Evolutionary conservation across 2,329 filamentous ascomycete species (phyloP).

Genomic region (Akanthomyces uredinophilus): DNA sequence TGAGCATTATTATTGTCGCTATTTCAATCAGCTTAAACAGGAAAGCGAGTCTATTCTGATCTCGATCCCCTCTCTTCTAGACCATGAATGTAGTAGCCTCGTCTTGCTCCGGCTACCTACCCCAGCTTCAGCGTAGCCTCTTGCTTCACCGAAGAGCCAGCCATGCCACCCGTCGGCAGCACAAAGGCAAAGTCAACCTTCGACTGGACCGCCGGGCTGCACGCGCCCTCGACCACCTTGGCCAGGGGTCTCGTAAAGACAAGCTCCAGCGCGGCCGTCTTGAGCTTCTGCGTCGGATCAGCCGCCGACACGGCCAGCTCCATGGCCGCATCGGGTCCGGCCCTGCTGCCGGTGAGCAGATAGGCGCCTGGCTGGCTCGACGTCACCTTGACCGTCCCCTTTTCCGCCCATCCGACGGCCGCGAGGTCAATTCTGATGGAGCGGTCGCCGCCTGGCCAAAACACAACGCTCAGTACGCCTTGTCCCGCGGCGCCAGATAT

Average conservation of each 20-base stretch:
- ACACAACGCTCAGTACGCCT: conserved; percentile 18
- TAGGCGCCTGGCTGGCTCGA: conserved; percentile 18
- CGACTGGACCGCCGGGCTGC: background rate
- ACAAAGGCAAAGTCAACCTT: conserved; percentile 14
- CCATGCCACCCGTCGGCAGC: conserved; percentile 18
- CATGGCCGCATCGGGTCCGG: background rate
- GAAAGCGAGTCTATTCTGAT: no score
- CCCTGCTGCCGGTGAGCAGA: conserved; percentile 14
- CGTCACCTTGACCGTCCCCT: conserved; percentile 17
- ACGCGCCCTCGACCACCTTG: background rate
- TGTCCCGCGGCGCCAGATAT: conserved; percentile 19
- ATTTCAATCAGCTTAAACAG: no score
- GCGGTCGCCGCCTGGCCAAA: conserved; percentile 20
- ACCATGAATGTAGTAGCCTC: no score
- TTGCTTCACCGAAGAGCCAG: conserved; percentile 18
- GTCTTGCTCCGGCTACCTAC: background rate
- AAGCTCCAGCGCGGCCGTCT: conserved; percentile 14
- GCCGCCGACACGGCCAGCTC: conserved; percentile 17
- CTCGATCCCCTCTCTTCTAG: no score
- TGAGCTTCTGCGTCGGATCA: conserved; percentile 21
- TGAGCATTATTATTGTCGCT: no score
- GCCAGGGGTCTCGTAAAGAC: background rate
- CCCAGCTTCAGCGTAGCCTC: background rate
- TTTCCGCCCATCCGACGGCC: conserved; percentile 18
- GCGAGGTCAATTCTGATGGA: conserved; percentile 17